Conservation (phyloP, 495 filamentous ascomycete species). For the Acidiella bohemica region DNA sequence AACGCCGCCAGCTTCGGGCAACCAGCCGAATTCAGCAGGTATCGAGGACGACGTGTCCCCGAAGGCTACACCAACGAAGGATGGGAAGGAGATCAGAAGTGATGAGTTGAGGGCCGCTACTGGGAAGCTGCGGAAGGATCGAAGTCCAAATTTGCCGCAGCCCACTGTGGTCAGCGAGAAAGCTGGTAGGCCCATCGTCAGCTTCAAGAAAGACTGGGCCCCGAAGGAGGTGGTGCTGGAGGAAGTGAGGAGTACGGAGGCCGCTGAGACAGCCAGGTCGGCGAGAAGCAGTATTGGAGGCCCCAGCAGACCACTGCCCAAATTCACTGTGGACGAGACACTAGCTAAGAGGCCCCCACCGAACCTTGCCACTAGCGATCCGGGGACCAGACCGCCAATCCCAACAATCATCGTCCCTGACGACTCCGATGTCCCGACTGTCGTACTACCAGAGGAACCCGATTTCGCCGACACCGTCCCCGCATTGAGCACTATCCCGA, state of each 20-base stretch:
- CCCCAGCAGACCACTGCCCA: too few relatives aligned
- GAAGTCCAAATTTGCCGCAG: constrained; percentile 70
- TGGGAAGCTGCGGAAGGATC: constrained; percentile 72
- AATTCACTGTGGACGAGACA: not conserved
- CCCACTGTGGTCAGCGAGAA: constrained; percentile 76
- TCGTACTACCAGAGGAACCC: constrained; percentile 25
- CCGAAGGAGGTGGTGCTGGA: constrained; percentile 36
- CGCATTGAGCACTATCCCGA: constrained; percentile 1
- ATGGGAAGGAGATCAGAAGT: constrained; percentile 67
- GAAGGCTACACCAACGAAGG: constrained; percentile 34
- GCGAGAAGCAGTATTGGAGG: too few relatives aligned
- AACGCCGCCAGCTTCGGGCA: constrained; percentile 15
- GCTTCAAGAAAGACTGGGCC: constrained; percentile 75
- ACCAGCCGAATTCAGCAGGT: too few relatives aligned
- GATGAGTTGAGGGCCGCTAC: constrained; percentile 84
- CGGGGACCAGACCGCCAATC: too few relatives aligned
- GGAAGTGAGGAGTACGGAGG: constrained; percentile 10
- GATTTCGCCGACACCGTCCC: constrained; percentile 21
- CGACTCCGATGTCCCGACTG: constrained; percentile 22
- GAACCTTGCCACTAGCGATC: too few relatives aligned
- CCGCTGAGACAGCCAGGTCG: not conserved
- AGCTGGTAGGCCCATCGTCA: constrained; percentile 79
- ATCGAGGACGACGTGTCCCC: constrained; percentile 8
- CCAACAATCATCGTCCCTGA: constrained; percentile 26
- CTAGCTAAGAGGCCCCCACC: too few relatives aligned